Conservation (phyloP, 2,329 filamentous ascomycete genomes). For the Escovopsis sp. region DNA sequence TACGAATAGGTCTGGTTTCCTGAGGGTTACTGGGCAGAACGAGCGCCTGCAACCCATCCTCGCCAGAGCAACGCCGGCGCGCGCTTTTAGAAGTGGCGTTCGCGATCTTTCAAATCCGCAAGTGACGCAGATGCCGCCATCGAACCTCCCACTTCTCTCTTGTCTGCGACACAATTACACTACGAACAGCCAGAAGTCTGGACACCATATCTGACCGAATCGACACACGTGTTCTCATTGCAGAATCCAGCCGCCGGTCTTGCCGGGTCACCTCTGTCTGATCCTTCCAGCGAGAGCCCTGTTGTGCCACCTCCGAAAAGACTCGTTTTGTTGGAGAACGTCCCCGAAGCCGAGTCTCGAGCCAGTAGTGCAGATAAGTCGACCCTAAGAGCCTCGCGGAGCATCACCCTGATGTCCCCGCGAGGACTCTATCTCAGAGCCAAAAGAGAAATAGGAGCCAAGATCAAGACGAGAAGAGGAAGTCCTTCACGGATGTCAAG, state of each 20-base stretch:
- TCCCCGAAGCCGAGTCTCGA: neutral
- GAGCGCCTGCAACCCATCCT: slow-evolving; percentile 19
- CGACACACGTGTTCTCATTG: slow-evolving; percentile 32
- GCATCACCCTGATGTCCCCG: slow-evolving; percentile 1
- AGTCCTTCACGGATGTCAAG: neutral
- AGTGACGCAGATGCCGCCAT: slow-evolving; percentile 17
- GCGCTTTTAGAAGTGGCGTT: slow-evolving; percentile 27
- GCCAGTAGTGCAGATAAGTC: neutral
- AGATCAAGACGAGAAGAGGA: slow-evolving; percentile 6
- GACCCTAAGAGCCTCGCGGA: neutral
- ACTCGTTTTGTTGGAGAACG: neutral
- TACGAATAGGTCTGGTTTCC: slow-evolving; percentile 51
- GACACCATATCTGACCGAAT: slow-evolving; percentile 33
- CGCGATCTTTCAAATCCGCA: slow-evolving; percentile 21
- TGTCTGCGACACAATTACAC: slow-evolving; percentile 2
- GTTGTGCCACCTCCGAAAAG: slow-evolving; percentile 3
- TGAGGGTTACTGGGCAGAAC: slow-evolving; percentile 48
- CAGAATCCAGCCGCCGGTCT: slow-evolving; percentile 18
- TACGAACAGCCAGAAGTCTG: slow-evolving; percentile 10
- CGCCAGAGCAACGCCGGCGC: slow-evolving; percentile 19
- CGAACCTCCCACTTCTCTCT: slow-evolving; percentile 9
- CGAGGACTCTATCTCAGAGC: slow-evolving; percentile 8
- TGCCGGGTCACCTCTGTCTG: slow-evolving; percentile 1
- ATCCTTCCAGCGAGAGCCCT: slow-evolving; percentile 4
- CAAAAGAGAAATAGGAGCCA: slow-evolving; percentile 13